Evolutionary conservation across 352 stramenopile genomes (phyloP).

Genomic region (Globisporangium orthogonon): DNA sequence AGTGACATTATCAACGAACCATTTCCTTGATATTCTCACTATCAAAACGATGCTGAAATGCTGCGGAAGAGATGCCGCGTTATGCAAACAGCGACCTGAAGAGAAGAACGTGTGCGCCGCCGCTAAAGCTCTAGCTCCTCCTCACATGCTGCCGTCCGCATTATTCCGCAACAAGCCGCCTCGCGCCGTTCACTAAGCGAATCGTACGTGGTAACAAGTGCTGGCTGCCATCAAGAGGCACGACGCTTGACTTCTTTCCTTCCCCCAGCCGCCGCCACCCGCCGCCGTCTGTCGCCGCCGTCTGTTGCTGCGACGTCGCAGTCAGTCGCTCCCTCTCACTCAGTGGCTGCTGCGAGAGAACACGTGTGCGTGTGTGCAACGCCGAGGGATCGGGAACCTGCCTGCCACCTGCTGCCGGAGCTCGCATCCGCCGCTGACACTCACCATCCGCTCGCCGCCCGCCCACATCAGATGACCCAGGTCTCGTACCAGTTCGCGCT

Average conservation of each 20-base stretch:
- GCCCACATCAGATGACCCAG: conserved; percentile 10
- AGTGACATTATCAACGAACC: too few relatives aligned
- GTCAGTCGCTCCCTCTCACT: background rate
- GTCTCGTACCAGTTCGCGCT: conserved; percentile 10
- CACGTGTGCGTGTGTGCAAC: background rate
- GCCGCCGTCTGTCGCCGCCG: background rate
- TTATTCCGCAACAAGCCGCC: conserved; percentile 1
- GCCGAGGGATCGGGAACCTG: background rate
- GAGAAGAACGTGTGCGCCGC: background rate
- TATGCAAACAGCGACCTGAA: background rate
- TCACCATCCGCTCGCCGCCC: background rate
- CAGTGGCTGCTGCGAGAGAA: background rate
- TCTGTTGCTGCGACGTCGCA: background rate
- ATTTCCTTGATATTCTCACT: too few relatives aligned
- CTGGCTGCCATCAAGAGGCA: background rate
- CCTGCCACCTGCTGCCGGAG: too few relatives aligned
- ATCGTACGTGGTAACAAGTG: background rate
- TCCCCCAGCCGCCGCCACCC: background rate
- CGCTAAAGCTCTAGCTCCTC: too few relatives aligned
- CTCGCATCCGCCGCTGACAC: background rate
- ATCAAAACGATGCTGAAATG: too few relatives aligned
- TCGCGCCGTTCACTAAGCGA: background rate
- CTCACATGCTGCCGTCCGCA: background rate
- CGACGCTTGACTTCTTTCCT: background rate
- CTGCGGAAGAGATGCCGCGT: background rate